These are phyloP conservation scores for Akebia trifoliata DNA, from an alignment of 164 flowering plant species.

Conservation along the genomic window DNA sequence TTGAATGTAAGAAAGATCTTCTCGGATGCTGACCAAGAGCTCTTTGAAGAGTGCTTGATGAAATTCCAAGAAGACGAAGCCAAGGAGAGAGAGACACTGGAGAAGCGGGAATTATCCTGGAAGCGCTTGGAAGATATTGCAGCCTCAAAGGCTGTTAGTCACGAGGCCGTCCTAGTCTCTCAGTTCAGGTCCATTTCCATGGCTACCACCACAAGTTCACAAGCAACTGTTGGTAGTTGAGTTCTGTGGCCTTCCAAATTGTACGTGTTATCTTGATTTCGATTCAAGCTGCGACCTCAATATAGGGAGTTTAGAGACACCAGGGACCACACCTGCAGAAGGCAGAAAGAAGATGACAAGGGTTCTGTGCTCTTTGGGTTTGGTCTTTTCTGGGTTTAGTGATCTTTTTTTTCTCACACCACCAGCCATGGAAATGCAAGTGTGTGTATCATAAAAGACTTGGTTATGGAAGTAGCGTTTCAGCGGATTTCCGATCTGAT, in stretches of 20 bases:
- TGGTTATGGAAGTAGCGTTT: slow-evolving; percentile 19
- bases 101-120: slow-evolving; percentile 53
- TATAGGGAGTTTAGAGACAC: no score
- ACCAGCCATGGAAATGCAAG: slow-evolving; percentile 15
- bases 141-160: slow-evolving; percentile 41
- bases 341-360: neutral
- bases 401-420: neutral
- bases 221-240: slow-evolving; percentile 35
- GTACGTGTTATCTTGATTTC: no score
- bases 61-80: slow-evolving; percentile 54
- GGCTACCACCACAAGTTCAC: slow-evolving; percentile 27
- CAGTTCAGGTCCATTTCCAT: slow-evolving; percentile 35
- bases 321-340: neutral
- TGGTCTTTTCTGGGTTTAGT: neutral
- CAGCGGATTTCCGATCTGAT: slow-evolving; percentile 17
- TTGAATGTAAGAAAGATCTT: slow-evolving; percentile 65
- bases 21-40: slow-evolving; percentile 49
- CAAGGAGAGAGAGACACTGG: slow-evolving; percentile 36
- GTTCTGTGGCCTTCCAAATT: neutral
- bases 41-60: slow-evolving; percentile 52
- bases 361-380: slow-evolving; percentile 14
- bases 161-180: slow-evolving; percentile 56
- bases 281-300: no score
- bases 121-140: slow-evolving; percentile 73
- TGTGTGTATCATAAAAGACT: slow-evolving; percentile 31